These are phyloP conservation scores for Saturnispora serradocipensis DNA, from an alignment of 805 yeast genomes.

Conservation along the genomic window DNA sequence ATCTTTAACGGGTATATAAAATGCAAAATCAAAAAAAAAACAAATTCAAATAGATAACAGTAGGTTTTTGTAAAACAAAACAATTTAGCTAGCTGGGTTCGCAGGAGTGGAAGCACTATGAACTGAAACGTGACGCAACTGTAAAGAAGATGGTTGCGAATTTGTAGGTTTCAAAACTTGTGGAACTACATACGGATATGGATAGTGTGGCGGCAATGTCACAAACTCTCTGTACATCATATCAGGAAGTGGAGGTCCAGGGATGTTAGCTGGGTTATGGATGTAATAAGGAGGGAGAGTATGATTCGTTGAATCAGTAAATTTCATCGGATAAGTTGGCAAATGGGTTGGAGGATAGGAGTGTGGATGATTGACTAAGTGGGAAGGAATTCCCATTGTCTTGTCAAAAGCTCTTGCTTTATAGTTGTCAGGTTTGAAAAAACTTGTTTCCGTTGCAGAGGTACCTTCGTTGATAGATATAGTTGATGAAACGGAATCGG, in stretches of 20 bases:
- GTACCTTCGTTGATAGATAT: not conserved
- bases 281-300: not conserved
- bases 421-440: not conserved
- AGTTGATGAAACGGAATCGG: not conserved
- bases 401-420: not conserved
- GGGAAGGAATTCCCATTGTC: not conserved
- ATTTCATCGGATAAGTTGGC: not conserved
- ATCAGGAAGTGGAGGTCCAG: not conserved
- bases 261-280: not conserved
- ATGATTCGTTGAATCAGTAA: not conserved
- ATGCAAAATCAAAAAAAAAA: not conserved
- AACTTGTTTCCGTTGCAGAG: not conserved
- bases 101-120: not conserved
- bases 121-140: not conserved
- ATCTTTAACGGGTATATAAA: not conserved
- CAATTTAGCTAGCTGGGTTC: not conserved
- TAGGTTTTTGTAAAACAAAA: not conserved
- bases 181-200: conserved; percentile 1
- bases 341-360: not conserved
- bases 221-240: not conserved
- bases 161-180: not conserved
- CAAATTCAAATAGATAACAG: not conserved
- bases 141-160: not conserved
- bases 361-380: not conserved
- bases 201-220: conserved; percentile 2